A percentile compares a stretch with the other conserved stretches of the same genome.
These are phyloP conservation scores for Rhynchospora tenuis DNA, from an alignment of 176 grass and related monocot species.

Conservation along the genomic window DNA sequence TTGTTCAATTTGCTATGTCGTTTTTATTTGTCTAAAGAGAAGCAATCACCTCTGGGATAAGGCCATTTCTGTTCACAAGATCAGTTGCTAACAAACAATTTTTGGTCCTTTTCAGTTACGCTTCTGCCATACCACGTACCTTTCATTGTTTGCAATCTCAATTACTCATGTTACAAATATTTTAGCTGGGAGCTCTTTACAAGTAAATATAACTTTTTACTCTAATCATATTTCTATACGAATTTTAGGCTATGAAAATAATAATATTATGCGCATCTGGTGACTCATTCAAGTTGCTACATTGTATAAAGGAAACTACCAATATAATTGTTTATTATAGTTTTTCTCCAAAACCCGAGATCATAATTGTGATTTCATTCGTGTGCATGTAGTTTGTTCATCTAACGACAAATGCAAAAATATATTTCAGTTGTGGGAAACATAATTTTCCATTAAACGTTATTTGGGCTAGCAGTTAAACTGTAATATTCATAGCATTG, in stretches of 20 bases:
- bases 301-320: background rate
- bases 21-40: background rate
- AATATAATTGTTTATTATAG: no score
- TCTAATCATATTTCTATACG: background rate
- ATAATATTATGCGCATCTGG: background rate
- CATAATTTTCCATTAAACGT: background rate
- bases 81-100: constrained; percentile 27
- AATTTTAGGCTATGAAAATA: background rate
- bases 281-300: background rate
- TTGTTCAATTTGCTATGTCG: background rate
- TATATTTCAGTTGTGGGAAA: background rate
- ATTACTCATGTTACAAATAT: background rate
- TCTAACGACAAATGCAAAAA: background rate
- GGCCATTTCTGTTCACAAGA: constrained; percentile 13
- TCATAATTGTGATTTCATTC: background rate
- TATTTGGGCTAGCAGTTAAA: background rate
- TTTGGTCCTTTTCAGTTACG: constrained; percentile 29
- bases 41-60: constrained; percentile 14
- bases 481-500: background rate
- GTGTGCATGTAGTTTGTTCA: no score
- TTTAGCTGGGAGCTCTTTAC: background rate
- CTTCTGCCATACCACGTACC: background rate
- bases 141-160: background rate
- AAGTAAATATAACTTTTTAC: background rate
- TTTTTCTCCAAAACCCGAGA: background rate